A percentile compares a stretch with the other conserved stretches of the same genome.
Evolutionary conservation across 768 basidiomycete species (phyloP).

Genomic region (Krasilnikovozyma curviuscula): DNA sequence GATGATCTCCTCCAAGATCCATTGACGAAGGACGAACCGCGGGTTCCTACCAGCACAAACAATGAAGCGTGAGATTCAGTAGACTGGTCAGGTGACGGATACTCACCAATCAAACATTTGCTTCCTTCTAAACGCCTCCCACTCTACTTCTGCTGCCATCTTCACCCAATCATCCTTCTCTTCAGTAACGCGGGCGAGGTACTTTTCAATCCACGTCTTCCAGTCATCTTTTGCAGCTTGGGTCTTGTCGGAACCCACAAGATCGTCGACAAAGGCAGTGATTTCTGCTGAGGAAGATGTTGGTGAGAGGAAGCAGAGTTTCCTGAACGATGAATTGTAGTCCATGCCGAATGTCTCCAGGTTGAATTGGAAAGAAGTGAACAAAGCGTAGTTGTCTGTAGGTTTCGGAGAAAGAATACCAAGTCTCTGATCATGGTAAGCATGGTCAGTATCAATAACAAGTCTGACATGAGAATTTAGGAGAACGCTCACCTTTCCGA

Average conservation of each 20-base stretch:
- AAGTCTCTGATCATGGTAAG: conserved; percentile 38
- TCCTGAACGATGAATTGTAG: conserved; percentile 69
- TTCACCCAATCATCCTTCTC: conserved; percentile 35
- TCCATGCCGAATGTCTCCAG: conserved; percentile 61
- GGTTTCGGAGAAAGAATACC: conserved; percentile 42
- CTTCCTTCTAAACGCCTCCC: conserved; percentile 29
- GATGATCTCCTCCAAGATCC: conserved; percentile 90
- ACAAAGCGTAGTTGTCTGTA: conserved; percentile 42
- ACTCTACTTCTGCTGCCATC: conserved; percentile 16
- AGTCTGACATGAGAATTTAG: neutral
- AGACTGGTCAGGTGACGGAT: no score
- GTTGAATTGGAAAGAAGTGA: conserved; percentile 51
- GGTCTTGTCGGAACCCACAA: conserved; percentile 9
- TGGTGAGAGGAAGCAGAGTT: conserved; percentile 40
- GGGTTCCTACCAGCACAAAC: no score
- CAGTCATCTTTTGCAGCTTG: neutral
- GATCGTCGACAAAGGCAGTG: conserved; percentile 13
- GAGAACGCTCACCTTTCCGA: conserved; percentile 11
- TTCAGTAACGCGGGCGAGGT: conserved; percentile 38
- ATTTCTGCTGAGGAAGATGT: conserved; percentile 10
- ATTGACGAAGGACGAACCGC: conserved; percentile 79
- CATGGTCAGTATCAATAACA: neutral
- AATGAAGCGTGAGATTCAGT: no score
- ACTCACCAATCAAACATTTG: no score
- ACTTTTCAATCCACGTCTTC: conserved; percentile 31